Conservation (phyloP, 1,139 yeast species). For the Taphrina flavorubra region DNA sequence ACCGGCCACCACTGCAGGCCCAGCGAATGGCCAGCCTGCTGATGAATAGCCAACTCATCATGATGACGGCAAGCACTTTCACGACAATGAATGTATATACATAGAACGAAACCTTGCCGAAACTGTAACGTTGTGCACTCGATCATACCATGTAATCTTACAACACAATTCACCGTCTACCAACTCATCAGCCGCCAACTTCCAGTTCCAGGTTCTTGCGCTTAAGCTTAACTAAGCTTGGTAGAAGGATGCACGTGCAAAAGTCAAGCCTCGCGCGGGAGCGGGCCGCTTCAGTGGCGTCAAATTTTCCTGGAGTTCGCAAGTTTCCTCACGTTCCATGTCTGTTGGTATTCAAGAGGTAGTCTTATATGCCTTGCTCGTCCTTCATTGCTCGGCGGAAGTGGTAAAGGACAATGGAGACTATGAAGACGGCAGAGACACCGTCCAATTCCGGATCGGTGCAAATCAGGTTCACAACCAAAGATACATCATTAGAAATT, state of each 20-base stretch:
- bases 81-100: neutral
- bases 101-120: neutral
- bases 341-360: too few relatives aligned
- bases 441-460: conserved; percentile 20
- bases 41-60: neutral
- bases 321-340: neutral
- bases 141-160: too few relatives aligned
- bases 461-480: conserved; percentile 59
- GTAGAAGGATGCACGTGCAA: too few relatives aligned
- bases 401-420: neutral
- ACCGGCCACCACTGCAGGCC: neutral
- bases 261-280: neutral
- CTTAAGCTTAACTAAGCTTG: too few relatives aligned
- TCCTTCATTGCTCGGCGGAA: too few relatives aligned
- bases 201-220: too few relatives aligned
- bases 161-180: too few relatives aligned
- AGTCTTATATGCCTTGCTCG: too few relatives aligned
- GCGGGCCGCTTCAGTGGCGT: conserved; percentile 9
- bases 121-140: too few relatives aligned
- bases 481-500: conserved; percentile 78
- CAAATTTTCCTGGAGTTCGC: conserved; percentile 9
- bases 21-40: neutral
- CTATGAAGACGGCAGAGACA: neutral
- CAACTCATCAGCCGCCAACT: too few relatives aligned
- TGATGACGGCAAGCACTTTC: too few relatives aligned